Conservation (phyloP, 2,329 filamentous ascomycete genomes). For the Calonectria multiphialidica region DNA sequence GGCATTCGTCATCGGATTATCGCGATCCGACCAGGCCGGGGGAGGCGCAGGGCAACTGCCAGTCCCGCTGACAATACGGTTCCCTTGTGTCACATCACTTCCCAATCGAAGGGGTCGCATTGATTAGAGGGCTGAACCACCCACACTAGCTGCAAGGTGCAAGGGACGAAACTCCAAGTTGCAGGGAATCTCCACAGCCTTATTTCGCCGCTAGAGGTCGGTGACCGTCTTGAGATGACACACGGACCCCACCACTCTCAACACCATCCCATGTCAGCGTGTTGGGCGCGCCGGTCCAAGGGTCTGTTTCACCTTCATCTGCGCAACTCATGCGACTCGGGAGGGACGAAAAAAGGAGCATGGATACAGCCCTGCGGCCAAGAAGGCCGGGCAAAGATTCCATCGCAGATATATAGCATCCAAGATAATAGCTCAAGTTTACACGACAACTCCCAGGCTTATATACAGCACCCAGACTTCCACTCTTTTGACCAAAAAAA, state of each 20-base stretch:
- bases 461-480: slow-evolving; percentile 3
- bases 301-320: slow-evolving; percentile 9
- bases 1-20: slow-evolving; percentile 1
- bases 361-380: background rate
- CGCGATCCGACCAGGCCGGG: background rate
- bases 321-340: background rate
- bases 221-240: background rate
- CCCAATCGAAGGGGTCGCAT: background rate
- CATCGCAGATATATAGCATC: background rate
- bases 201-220: background rate
- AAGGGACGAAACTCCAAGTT: background rate
- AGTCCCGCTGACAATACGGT: background rate
- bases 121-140: slow-evolving; percentile 1
- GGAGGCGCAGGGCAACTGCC: background rate
- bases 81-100: background rate
- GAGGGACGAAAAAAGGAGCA: background rate
- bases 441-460: background rate
- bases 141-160: background rate
- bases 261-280: background rate
- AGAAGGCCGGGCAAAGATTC: background rate
- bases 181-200: slow-evolving; percentile 3
- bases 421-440: background rate
- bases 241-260: background rate
- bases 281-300: background rate
- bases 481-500: background rate